Percentiles rank a stretch among this genome's conserved stretches.
These are phyloP conservation scores for Mycena leptocephala DNA, from an alignment of 768 basidiomycete species.

Conservation along the genomic window DNA sequence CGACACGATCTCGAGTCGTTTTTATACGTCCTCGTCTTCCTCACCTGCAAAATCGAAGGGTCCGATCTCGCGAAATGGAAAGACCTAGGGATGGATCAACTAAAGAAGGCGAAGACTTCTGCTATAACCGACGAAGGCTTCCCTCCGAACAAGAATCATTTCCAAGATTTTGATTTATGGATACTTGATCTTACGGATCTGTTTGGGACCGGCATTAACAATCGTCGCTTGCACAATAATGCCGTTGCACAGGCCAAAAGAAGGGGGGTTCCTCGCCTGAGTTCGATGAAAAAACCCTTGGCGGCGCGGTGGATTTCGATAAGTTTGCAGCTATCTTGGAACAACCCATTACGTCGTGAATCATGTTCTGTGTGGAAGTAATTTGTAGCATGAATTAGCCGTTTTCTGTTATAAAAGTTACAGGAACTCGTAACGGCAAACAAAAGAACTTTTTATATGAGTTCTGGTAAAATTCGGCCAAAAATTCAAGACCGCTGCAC, in stretches of 20 bases:
- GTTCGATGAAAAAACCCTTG: not conserved
- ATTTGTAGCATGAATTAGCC: too few species aligned
- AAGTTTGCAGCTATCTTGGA: not conserved
- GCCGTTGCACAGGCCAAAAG: not conserved
- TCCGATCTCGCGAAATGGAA: not conserved
- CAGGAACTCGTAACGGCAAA: too few species aligned
- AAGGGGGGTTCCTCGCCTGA: not conserved
- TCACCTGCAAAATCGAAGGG: not conserved
- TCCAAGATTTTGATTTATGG: not conserved
- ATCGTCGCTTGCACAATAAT: not conserved
- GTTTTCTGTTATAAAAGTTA: too few species aligned
- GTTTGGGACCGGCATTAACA: not conserved
- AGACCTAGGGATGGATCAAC: not conserved
- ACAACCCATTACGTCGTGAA: not conserved
- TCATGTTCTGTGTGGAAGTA: not conserved
- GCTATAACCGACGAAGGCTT: not conserved
- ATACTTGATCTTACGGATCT: not conserved
- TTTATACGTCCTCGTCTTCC: not conserved
- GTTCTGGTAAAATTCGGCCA: too few species aligned
- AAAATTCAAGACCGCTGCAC: too few species aligned
- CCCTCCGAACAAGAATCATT: not conserved
- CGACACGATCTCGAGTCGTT: too few species aligned
- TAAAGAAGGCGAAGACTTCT: not conserved
- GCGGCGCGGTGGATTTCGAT: not conserved
- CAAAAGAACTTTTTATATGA: too few species aligned